Conservation (phyloP, 2,329 filamentous ascomycete genomes). For the Claviceps spartinae region DNA sequence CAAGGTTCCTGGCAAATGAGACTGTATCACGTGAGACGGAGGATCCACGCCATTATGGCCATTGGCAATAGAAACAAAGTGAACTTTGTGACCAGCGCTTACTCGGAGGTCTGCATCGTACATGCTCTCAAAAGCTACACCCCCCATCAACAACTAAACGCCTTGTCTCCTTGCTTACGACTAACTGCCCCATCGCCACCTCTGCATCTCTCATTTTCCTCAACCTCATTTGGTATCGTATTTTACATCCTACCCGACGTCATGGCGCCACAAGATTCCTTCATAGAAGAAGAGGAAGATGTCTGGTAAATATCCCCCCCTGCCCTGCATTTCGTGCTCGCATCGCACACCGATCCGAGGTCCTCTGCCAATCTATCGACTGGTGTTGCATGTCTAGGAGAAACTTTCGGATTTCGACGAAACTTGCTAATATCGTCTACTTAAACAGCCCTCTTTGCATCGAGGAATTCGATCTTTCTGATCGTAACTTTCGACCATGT, state of each 20-base stretch:
- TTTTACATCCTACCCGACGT: constrained; percentile 13
- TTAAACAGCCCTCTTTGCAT: constrained; percentile 77
- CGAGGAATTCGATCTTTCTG: constrained; percentile 95
- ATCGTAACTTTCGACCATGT: constrained; percentile 93
- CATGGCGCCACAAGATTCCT: constrained; percentile 57
- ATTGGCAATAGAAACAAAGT: neutral
- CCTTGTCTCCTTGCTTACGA: constrained; percentile 11
- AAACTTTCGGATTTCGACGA: neutral
- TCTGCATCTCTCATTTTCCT: constrained; percentile 7
- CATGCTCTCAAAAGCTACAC: constrained; percentile 10
- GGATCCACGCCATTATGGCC: neutral
- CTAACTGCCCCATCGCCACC: constrained; percentile 1
- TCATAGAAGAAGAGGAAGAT: constrained; percentile 60
- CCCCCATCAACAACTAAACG: constrained; percentile 1
- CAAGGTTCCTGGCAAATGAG: neutral
- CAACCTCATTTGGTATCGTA: constrained; percentile 10
- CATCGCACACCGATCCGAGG: neutral
- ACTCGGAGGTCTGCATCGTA: constrained; percentile 7
- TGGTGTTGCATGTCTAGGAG: neutral
- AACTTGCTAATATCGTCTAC: neutral
- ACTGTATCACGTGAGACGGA: constrained; percentile 2
- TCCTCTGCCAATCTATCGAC: constrained; percentile 7
- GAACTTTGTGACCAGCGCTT: constrained; percentile 10
- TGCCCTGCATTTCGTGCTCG: neutral
- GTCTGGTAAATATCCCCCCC: constrained; percentile 40